Conservation (phyloP, 495 filamentous ascomycete species). For the Clohesyomyces aquaticus region DNA sequence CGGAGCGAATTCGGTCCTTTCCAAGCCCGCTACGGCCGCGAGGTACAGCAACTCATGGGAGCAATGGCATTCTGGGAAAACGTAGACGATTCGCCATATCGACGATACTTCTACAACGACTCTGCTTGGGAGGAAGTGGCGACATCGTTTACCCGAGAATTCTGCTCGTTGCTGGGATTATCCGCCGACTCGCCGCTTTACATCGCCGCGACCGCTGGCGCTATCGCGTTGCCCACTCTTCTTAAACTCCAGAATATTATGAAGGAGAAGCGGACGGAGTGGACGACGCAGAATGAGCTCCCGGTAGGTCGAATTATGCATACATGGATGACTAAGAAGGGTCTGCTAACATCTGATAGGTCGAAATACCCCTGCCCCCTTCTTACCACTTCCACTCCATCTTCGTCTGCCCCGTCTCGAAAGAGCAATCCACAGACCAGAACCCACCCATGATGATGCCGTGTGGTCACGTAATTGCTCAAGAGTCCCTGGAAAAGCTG, state of each 20-base stretch:
- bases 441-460: constrained; percentile 99
- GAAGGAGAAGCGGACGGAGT: constrained; percentile 85
- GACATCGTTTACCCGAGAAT: constrained; percentile 85
- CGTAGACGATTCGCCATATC: constrained; percentile 72
- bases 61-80: constrained; percentile 79
- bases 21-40: constrained; percentile 66
- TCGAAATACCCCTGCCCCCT: constrained; percentile 85
- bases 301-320: constrained; percentile 69
- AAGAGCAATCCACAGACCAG: constrained; percentile 88
- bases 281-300: constrained; percentile 88
- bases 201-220: constrained; percentile 86
- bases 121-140: constrained; percentile 79
- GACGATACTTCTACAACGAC: constrained; percentile 69
- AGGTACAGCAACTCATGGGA: constrained; percentile 75
- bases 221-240: constrained; percentile 83
- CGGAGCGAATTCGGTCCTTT: constrained; percentile 67
- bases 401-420: constrained; percentile 95
- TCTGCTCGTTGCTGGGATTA: constrained; percentile 87
- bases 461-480: constrained; percentile 91
- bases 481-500: constrained; percentile 75
- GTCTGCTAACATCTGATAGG: constrained; percentile 49
- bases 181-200: constrained; percentile 89
- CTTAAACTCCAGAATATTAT: constrained; percentile 82
- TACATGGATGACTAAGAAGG: too few species aligned
- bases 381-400: constrained; percentile 93